These are phyloP conservation scores for Brasenia schreberi DNA, from an alignment of 164 flowering plant genomes.

Conservation along the genomic window DNA sequence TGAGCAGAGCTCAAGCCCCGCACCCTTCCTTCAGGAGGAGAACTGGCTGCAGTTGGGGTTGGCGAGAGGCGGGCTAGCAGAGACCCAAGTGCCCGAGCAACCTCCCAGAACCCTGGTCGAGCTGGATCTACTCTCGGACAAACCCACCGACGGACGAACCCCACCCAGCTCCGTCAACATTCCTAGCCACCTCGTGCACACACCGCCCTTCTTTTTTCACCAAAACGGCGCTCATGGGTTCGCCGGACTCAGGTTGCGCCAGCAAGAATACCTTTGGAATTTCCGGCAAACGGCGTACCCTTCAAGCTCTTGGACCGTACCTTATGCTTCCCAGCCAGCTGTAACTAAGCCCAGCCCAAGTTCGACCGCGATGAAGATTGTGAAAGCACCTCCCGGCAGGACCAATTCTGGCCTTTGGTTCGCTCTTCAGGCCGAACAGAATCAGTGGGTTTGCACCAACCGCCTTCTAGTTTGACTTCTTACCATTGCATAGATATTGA, in stretches of 20 bases:
- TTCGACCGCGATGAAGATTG: constrained; percentile 25
- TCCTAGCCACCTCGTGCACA: background rate
- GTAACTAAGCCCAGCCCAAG: constrained; percentile 26
- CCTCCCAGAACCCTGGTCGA: constrained; percentile 17
- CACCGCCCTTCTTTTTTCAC: constrained; percentile 22
- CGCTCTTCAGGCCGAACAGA: constrained; percentile 63
- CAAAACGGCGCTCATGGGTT: constrained; percentile 13
- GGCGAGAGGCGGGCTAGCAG: constrained; percentile 5
- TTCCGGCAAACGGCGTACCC: background rate
- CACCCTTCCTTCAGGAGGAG: constrained; percentile 10
- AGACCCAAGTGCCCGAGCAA: constrained; percentile 1
- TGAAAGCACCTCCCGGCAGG: constrained; percentile 60
- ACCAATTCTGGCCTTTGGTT: constrained; percentile 87
- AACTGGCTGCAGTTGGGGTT: constrained; percentile 75
- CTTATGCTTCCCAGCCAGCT: background rate
- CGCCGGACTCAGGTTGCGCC: constrained; percentile 25
- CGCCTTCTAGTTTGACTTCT: no score
- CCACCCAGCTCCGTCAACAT: background rate
- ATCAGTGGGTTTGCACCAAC: constrained; percentile 46
- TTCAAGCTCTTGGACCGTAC: constrained; percentile 18
- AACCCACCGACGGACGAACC: background rate
- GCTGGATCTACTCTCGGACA: constrained; percentile 41
- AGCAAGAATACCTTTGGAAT: constrained; percentile 8
- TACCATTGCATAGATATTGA: no score
- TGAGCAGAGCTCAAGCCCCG: background rate